Percentiles rank a stretch among this genome's conserved stretches.
Conservation (phyloP, 2,329 filamentous ascomycete genomes). For the Fusarium poae region DNA sequence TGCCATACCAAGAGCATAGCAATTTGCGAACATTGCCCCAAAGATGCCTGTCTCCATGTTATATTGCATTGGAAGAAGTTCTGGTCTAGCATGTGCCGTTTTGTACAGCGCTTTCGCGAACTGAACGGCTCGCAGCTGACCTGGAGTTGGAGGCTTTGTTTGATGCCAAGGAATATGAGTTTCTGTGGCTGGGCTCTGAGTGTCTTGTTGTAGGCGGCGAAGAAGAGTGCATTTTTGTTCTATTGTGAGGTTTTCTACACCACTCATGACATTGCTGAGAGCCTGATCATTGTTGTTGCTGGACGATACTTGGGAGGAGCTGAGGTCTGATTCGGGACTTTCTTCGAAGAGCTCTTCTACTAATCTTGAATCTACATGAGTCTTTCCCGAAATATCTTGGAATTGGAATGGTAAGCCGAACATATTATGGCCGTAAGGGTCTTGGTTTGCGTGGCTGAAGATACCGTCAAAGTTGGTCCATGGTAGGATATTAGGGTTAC, state of each 20-base stretch:
- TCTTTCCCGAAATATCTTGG: not conserved
- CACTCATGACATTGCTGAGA: slow-evolving; percentile 31
- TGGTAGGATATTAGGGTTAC: not conserved
- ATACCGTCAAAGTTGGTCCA: not conserved
- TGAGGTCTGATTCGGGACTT: slow-evolving; percentile 4
- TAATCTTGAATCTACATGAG: not conserved
- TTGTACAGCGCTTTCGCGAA: slow-evolving; percentile 41
- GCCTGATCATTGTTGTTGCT: slow-evolving; percentile 5
- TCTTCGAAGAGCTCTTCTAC: slow-evolving; percentile 27
- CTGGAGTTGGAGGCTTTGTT: slow-evolving; percentile 20
- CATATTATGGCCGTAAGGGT: slow-evolving; percentile 8
- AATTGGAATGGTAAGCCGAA: not conserved
- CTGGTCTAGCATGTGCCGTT: slow-evolving; percentile 31
- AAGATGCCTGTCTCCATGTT: slow-evolving; percentile 49
- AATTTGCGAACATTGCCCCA: slow-evolving; percentile 54
- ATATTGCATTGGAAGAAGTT: slow-evolving; percentile 34
- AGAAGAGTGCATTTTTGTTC: slow-evolving; percentile 43
- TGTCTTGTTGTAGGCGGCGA: slow-evolving; percentile 40
- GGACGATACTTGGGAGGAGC: not conserved
- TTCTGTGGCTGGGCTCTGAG: not conserved
- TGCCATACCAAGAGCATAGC: slow-evolving; percentile 52
- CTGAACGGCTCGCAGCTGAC: slow-evolving; percentile 39
- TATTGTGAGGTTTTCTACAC: slow-evolving; percentile 33
- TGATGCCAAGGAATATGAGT: not conserved
- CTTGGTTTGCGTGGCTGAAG: not conserved